These are phyloP conservation scores for Ophiostoma sp. DNA, from an alignment of 2,329 filamentous ascomycete genomes.

Conservation along the genomic window DNA sequence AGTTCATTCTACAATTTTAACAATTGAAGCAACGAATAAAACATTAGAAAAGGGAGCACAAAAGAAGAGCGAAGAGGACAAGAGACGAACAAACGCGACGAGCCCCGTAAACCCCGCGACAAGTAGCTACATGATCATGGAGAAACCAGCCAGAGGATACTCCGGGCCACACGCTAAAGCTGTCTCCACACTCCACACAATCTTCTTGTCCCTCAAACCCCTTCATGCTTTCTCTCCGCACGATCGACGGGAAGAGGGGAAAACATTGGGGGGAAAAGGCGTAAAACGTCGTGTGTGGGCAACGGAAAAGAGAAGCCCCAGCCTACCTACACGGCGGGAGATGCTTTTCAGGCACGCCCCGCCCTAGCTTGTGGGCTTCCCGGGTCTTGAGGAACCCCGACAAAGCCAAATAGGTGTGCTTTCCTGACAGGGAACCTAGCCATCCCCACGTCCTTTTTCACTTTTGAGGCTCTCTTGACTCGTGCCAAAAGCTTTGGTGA, in stretches of 20 bases:
- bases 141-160: neutral
- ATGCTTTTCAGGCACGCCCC: neutral
- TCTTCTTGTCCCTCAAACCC: neutral
- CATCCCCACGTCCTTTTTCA: neutral
- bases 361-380: neutral
- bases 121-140: neutral
- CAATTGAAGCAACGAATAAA: neutral
- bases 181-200: neutral
- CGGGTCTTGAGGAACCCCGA: neutral
- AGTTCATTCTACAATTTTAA: neutral
- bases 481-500: no score
- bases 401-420: neutral
- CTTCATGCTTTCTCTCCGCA: neutral
- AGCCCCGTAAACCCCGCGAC: neutral
- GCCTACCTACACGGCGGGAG: neutral
- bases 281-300: neutral
- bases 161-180: neutral
- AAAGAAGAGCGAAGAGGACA: neutral
- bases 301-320: neutral
- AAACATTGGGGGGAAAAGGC: neutral
- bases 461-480: neutral
- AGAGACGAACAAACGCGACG: neutral
- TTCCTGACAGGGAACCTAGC: slow-evolving; percentile 13
- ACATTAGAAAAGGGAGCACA: neutral
- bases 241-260: neutral